Conservation (phyloP, 2,329 filamentous ascomycete species). For the Colletotrichum sp. region DNA sequence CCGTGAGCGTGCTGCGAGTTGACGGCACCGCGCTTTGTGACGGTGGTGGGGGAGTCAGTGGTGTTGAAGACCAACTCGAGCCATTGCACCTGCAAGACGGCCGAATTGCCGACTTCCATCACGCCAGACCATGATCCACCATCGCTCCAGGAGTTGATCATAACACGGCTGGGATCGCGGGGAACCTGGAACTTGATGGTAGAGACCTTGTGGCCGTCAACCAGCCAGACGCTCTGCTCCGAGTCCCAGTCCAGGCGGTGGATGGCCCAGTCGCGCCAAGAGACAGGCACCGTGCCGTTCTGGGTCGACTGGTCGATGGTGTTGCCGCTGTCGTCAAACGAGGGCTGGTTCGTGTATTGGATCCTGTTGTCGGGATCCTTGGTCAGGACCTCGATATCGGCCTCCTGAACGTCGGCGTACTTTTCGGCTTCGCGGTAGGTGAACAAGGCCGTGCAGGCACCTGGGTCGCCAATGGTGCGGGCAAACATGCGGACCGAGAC, state of each 20-base stretch:
- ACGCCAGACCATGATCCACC: constrained; percentile 65
- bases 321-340: constrained; percentile 48
- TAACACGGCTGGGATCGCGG: constrained; percentile 53
- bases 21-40: not conserved
- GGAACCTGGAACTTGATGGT: constrained; percentile 62
- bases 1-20: not conserved
- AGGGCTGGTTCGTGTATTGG: constrained; percentile 67
- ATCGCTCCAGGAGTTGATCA: constrained; percentile 67
- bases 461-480: constrained; percentile 50
- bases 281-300: constrained; percentile 49
- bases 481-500: constrained; percentile 56
- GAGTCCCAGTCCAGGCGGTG: constrained; percentile 67
- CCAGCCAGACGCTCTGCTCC: constrained; percentile 58
- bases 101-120: constrained; percentile 55
- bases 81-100: constrained; percentile 66
- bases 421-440: constrained; percentile 48
- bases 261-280: constrained; percentile 62
- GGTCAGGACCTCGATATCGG: constrained; percentile 59
- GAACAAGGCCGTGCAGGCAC: constrained; percentile 59
- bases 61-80: constrained; percentile 64
- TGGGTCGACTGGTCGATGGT: constrained; percentile 50
- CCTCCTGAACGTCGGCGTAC: constrained; percentile 49
- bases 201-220: constrained; percentile 54
- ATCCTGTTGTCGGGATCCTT: constrained; percentile 45
- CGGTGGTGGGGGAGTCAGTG: constrained; percentile 26